Base-by-base conservation (phyloP, 176 grass and related monocot species). In the Echinochloa phyllopogon region DNA sequence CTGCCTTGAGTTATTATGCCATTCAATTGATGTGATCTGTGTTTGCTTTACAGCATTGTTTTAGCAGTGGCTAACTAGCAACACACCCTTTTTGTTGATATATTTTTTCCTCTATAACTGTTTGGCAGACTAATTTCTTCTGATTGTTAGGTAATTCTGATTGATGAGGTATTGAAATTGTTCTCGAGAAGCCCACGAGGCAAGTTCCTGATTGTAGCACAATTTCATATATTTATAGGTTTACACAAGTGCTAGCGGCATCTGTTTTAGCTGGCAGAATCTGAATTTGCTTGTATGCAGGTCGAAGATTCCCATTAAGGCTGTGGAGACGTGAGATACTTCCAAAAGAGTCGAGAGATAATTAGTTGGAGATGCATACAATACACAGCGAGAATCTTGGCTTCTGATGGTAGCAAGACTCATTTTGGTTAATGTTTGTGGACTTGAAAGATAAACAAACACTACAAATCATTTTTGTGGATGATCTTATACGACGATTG, bases 141-240 rank as follows among this genome's bases (percentile, higher is more conserved):
- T 53, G 44, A 81, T 82, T 86, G 45, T 81, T 77, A 90, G 89
- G 89, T 94, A 63, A 91, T 94, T 74, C 76, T 94, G 43, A 94
- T 94, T 58, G 92, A 94, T 27, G 92, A 94, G 60, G 81, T 94
- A 15, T 70, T 94, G 80, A 94, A 94, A 61, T 91, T 94, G 42
- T 86, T 91, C 72, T 94, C 92, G 21, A 91, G 92, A 87, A 94
- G 78, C 60, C 79, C 86, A 15, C 77, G 80, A 86, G 92, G 92
- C 89, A 91, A 79, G 86, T 66, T 77, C 15, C 68, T 57, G 42
- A 33, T n/a, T 25, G 64, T 3, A 39, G 29, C 20, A 48, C 37
- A 38, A 10, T 78, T 37, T 8, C 20, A 56, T 44, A 6, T 36
- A 25, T 45, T 47, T 81, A 62, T 72, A n/a, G 5, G 14, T n/a